Conservation (phyloP, 2,329 filamentous ascomycete genomes). For the Madurella mycetomatis region DNA sequence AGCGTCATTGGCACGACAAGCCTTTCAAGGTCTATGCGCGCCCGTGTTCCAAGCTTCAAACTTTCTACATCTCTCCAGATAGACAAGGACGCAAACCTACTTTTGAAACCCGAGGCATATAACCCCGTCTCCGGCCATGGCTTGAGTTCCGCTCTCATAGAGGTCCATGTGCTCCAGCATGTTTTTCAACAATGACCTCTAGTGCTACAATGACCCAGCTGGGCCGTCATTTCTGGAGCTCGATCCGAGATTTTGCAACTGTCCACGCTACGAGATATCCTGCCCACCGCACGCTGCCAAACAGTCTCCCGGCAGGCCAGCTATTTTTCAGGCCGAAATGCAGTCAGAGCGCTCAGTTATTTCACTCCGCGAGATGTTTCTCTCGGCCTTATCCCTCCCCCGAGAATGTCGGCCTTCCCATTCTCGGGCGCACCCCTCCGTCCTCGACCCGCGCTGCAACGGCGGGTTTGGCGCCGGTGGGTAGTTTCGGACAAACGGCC, state of each 20-base stretch:
- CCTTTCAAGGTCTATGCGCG: slow-evolving; percentile 16
- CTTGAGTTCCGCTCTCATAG: slow-evolving; percentile 13
- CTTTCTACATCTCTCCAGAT: background rate
- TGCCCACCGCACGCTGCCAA: slow-evolving; percentile 15
- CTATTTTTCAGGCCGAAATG: slow-evolving; percentile 4
- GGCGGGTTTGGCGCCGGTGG: slow-evolving; percentile 34
- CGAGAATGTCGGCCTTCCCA: slow-evolving; percentile 45
- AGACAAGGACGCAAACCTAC: background rate
- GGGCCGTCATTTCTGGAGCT: slow-evolving; percentile 33
- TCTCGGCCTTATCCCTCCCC: slow-evolving; percentile 28
- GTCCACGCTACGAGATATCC: slow-evolving; percentile 22
- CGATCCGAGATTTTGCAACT: slow-evolving; percentile 29
- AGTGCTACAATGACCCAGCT: slow-evolving; percentile 33
- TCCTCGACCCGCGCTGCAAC: slow-evolving; percentile 37
- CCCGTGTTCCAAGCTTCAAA: slow-evolving; percentile 13
- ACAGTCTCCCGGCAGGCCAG: slow-evolving; percentile 10
- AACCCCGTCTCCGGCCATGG: slow-evolving; percentile 14
- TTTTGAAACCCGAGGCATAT: slow-evolving; percentile 4
- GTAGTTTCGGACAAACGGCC: slow-evolving; percentile 28
- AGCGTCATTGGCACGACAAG: slow-evolving; percentile 25
- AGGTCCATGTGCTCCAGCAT: slow-evolving; percentile 24
- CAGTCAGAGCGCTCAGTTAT: slow-evolving; percentile 17
- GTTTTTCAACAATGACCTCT: slow-evolving; percentile 32
- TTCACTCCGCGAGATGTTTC: slow-evolving; percentile 26
- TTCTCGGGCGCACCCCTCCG: slow-evolving; percentile 43